Evolutionary conservation across 345 rosid species (phyloP), one percentile per base, ranked within the genome.

Genomic region (Angophora floribunda): DNA sequence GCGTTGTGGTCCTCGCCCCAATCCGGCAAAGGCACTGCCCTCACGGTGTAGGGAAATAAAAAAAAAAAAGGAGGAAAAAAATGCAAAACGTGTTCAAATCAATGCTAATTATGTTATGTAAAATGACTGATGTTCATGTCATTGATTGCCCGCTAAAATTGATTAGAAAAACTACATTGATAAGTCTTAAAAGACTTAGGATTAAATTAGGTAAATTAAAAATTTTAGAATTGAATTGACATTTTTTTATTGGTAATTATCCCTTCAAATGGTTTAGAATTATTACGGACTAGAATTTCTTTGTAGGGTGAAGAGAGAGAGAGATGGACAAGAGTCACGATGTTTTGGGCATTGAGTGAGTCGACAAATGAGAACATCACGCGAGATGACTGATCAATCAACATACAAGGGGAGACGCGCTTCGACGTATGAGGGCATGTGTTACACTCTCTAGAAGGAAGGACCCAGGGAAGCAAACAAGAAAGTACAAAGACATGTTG

Each of bases 51-150:
- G 41, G 41, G 12, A 10, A 50, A 50, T 50, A 59, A 9, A 26
- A 24, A 4, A 28, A 4, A 1, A 10, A 59, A 59, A 10, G 2
- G 22, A 6, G 5, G n/a, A 59, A 59, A 59, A 5, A 59, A 2
- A 26, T 4, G 6, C 16, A 61, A 28, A 26, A 61, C 11, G 2
- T 28, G 16, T 61, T 28, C 16, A 12, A 61, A 3, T 1, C 0
- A 12, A 0, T 61, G 13, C 6, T 28, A 7, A 28, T 7, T 0
- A 28, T 61, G 11, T 1, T 12, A 28, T 0, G 67, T 21, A 55
- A 6, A 12, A 55, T 0, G 6, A 55, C 28, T 1, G 15, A 1
- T 0, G 0, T 12, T 12, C 13, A 61, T 28, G 7, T 28, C 32
- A 61, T 63, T 2, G 0, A n/a, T 63, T 13, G 9, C 14, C 2